Conservation (phyloP, 2,329 filamentous ascomycete species). For the Pleurostoma richardsiae region DNA sequence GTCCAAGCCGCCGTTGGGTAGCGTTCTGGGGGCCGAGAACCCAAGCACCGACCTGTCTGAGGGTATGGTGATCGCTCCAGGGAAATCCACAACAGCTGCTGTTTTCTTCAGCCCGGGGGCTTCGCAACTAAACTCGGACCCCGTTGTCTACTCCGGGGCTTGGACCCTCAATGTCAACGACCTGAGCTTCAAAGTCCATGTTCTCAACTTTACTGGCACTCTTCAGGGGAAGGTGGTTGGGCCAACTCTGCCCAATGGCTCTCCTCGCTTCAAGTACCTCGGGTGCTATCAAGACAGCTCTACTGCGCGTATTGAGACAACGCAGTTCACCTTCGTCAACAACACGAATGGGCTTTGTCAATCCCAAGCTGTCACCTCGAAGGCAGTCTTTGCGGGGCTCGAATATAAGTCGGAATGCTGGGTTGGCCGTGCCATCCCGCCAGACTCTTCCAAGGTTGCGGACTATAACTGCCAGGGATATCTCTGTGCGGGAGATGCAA, state of each 20-base stretch:
- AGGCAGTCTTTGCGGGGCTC: slow-evolving; percentile 4
- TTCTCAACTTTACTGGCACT: slow-evolving; percentile 10
- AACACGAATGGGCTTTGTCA: slow-evolving; percentile 10
- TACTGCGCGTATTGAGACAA: slow-evolving; percentile 6
- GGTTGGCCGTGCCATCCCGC: not conserved
- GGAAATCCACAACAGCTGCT: not conserved
- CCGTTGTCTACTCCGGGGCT: slow-evolving; percentile 15
- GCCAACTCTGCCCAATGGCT: slow-evolving; percentile 5
- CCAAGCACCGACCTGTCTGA: slow-evolving; percentile 9
- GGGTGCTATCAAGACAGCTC: slow-evolving; percentile 11
- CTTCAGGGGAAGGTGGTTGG: slow-evolving; percentile 3
- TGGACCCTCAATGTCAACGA: slow-evolving; percentile 12
- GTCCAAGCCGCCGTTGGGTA: slow-evolving; percentile 18
- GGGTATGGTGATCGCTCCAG: slow-evolving; percentile 5
- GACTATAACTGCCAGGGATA: slow-evolving; percentile 19
- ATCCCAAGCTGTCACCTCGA: slow-evolving; percentile 6
- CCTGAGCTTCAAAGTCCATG: slow-evolving; percentile 8
- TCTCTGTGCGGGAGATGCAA: slow-evolving; percentile 18
- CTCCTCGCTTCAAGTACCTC: slow-evolving; percentile 8
- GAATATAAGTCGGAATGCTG: slow-evolving; percentile 1
- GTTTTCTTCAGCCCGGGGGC: slow-evolving; percentile 7
- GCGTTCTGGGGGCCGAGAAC: slow-evolving; percentile 5
- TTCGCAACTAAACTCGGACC: slow-evolving; percentile 7
- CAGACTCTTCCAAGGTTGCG: slow-evolving; percentile 1
- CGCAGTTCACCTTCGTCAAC: slow-evolving; percentile 1